Conservation (phyloP, 179 eudicot species). For the Vitellaria paradoxa region DNA sequence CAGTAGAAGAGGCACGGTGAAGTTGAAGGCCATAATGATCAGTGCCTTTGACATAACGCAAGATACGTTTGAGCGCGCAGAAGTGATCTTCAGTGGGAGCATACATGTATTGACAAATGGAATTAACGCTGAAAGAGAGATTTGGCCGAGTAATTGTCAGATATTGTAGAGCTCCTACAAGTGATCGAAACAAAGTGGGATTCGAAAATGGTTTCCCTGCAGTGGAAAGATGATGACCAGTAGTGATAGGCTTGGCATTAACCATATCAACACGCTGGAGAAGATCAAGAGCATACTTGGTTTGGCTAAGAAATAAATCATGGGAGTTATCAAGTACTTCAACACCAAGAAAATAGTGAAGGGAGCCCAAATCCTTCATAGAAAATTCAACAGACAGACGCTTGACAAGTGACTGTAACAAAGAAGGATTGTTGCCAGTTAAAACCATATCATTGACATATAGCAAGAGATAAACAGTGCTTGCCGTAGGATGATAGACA, state of each 20-base stretch:
- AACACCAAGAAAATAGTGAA: not conserved
- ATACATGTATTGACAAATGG: not conserved
- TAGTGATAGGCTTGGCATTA: not conserved
- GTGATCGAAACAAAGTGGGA: too few species aligned
- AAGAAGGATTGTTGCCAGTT: not conserved
- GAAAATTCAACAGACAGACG: too few species aligned
- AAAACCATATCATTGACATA: not conserved
- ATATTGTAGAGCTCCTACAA: not conserved
- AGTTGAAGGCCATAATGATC: not conserved
- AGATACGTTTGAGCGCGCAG: not conserved
- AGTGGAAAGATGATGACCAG: too few species aligned
- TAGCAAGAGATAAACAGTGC: not conserved
- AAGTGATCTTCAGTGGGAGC: not conserved
- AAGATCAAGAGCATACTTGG: not conserved
- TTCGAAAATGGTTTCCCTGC: too few species aligned
- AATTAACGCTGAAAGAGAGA: not conserved
- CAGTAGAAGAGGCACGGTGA: too few species aligned
- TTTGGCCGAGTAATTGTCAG: not conserved
- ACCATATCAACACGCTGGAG: not conserved
- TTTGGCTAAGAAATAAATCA: not conserved
- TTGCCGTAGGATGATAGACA: not conserved
- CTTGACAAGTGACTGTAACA: not conserved
- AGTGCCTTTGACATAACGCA: not conserved
- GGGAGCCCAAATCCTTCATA: not conserved
- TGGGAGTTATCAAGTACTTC: not conserved